Evolutionary conservation across 2,329 filamentous ascomycete genomes (phyloP).

Genomic region (Aspergillus pseudoviridinutans): DNA sequence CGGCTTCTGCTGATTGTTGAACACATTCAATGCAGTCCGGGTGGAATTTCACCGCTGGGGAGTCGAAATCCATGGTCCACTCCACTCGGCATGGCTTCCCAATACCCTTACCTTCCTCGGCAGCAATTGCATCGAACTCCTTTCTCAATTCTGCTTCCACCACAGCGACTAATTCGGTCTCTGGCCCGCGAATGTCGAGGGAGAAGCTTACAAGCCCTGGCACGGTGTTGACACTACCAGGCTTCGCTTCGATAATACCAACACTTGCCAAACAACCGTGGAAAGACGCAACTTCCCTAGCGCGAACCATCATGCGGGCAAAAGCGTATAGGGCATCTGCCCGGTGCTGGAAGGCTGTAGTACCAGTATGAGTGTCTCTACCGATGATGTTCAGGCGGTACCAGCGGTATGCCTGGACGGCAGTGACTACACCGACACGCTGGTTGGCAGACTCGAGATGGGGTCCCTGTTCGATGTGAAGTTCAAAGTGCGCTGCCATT

Average conservation of each 20-base stretch:
- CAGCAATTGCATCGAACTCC: conserved; percentile 59
- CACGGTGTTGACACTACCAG: conserved; percentile 70
- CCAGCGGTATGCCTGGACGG: conserved; percentile 74
- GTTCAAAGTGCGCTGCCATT: conserved; percentile 74
- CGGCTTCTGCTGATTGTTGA: conserved; percentile 53
- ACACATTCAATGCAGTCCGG: conserved; percentile 64
- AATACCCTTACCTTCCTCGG: conserved; percentile 51
- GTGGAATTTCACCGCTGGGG: conserved; percentile 61
- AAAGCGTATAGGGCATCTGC: conserved; percentile 67
- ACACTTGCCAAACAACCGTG: conserved; percentile 63
- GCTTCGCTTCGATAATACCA: conserved; percentile 63
- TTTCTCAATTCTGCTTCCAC: conserved; percentile 54
- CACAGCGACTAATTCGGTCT: conserved; percentile 53
- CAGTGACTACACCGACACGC: conserved; percentile 66
- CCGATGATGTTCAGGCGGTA: conserved; percentile 64
- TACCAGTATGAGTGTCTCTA: conserved; percentile 69
- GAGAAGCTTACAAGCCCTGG: conserved; percentile 64
- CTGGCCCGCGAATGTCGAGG: conserved; percentile 62
- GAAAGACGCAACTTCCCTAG: conserved; percentile 58
- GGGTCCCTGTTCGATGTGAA: conserved; percentile 82
- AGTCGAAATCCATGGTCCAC: conserved; percentile 60
- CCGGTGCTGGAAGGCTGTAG: conserved; percentile 63
- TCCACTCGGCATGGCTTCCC: conserved; percentile 52
- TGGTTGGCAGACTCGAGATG: conserved; percentile 62
- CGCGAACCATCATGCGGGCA: conserved; percentile 63